A percentile compares a stretch with the other conserved stretches of the same genome.
Conservation (phyloP, 164 flowering plant species). For the Liquidambar formosana region DNA sequence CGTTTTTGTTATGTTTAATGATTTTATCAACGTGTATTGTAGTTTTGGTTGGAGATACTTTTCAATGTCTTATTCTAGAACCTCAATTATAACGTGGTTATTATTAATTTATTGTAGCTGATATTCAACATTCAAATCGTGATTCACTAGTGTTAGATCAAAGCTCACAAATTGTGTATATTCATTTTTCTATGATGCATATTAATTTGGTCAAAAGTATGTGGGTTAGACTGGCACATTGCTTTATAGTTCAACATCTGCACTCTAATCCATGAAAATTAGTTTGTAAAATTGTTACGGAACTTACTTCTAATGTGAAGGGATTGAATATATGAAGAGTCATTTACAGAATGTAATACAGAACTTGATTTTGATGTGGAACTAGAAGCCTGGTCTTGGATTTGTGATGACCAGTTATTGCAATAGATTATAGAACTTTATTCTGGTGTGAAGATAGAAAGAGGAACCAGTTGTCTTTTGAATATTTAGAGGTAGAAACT, state of each 20-base stretch:
- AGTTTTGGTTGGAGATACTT: not conserved
- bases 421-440: too few species aligned
- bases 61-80: not conserved
- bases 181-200: not conserved
- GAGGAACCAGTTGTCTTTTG: too few species aligned
- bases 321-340: not conserved
- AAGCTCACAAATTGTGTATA: not conserved
- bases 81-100: not conserved
- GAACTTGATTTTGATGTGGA: not conserved
- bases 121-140: not conserved
- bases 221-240: not conserved
- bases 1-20: slow-evolving; percentile 30
- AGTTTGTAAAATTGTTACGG: not conserved
- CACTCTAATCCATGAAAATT: not conserved
- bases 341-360: not conserved
- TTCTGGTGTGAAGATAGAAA: too few species aligned
- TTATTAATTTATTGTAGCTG: not conserved
- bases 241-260: not conserved
- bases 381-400: not conserved
- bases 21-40: not conserved
- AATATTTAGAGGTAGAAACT: too few species aligned
- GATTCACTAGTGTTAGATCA: not conserved
- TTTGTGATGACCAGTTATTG: not conserved
- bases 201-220: not conserved
- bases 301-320: not conserved